Base-by-base conservation (phyloP, 305 asterid species). In the Ajuga reptans region DNA sequence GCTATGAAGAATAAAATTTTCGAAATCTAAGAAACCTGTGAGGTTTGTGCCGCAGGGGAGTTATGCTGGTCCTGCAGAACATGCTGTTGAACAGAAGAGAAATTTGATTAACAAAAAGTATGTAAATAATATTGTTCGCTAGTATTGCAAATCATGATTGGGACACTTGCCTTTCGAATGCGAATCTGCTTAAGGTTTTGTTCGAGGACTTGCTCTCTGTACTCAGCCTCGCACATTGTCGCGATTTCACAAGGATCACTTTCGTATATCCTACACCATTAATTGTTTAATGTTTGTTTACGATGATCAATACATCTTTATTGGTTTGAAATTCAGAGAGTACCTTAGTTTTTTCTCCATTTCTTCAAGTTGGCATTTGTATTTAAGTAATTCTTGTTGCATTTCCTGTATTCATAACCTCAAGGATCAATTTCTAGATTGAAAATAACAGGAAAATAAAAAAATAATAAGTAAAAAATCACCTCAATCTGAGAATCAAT, bases 401-500 rank as follows among this genome's bases (percentile, higher is more conserved):
- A 88, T 74, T 72, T 84, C 94, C 97, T 91, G 89, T 29, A 73
- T 78, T 36, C 11, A 62, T 71, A 59, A 49, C 4, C 3, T 27
- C 41, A 0, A 9, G 0, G 33, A 41, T 61, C 66, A n/a, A 29
- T 59, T 36, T 52, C 34, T 36, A 31, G 45, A 5, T 42, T 9
- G 15, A 11, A 63, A 46, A 14, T 21, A 42, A 6, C 42, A 3
- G 41, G 7, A 10, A 2, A 0, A 5, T 9, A 39, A 1, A 42
- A 18, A 0, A 12, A 29, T 14, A 31, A 43, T 6, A 12, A 4
- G 47, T 37, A 0, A 0, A 2, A 29, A 39, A 71, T 14, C 66
- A 89, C 97, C 96, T 90, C 92, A 29, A 86, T 58, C 60, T 85
- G 95, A 66, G 93, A 72, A 79, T 88, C 95, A 27, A 78, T 61